Percentiles rank a stretch among this genome's conserved stretches.
phyloP scores from a whole-genome alignment of 768 basidiomycete species.

The Naematelia aurantialba region DNA sequence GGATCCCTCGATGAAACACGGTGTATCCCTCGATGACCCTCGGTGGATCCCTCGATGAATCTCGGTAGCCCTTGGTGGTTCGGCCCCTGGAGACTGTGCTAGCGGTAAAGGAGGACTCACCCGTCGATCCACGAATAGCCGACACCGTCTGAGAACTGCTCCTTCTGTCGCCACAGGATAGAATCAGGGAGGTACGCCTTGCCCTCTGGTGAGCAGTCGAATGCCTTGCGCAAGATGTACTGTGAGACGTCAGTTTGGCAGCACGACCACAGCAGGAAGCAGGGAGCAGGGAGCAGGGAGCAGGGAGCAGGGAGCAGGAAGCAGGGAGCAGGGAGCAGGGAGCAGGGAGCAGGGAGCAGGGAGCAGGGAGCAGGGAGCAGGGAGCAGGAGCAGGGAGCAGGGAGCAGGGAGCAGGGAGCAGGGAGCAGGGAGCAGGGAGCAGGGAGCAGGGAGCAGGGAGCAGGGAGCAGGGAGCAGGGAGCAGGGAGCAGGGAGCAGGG shows the following conservation, averaged over 20 bases:
- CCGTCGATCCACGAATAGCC: constrained; percentile 99
- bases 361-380: no score
- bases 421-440: background rate
- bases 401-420: background rate
- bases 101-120: no score
- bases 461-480: background rate
- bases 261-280: background rate
- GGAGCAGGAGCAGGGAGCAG: background rate
- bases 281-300: background rate
- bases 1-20: no score
- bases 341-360: background rate
- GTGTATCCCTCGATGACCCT: no score
- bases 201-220: constrained; percentile 72
- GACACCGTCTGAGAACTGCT: constrained; percentile 92
- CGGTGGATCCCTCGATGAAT: no score
- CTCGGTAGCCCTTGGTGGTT: no score
- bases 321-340: background rate
- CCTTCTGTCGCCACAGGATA: constrained; percentile 98
- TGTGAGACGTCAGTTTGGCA: constrained; percentile 51
- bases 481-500: background rate
- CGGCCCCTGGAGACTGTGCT: no score
- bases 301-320: background rate
- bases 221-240: constrained; percentile 95
- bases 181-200: constrained; percentile 88
- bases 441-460: background rate